Conservation (phyloP, 116 monocot genomes). For the Dioscorea cayenensis region DNA sequence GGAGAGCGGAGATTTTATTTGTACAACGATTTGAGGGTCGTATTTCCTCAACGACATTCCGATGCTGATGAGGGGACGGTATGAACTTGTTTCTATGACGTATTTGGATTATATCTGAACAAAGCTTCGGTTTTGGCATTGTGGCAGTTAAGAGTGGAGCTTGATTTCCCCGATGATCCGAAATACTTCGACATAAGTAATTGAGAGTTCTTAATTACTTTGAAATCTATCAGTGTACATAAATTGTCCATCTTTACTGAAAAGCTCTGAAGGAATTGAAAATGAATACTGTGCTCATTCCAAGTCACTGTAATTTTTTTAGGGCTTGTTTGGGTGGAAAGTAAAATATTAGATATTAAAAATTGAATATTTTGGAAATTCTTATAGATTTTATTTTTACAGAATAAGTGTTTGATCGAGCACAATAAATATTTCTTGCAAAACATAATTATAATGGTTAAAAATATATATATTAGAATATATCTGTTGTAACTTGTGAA, state of each 20-base stretch:
- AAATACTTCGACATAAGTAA: conserved; percentile 89
- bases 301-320: too few species aligned
- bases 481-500: too few species aligned
- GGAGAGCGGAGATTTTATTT: conserved; percentile 82
- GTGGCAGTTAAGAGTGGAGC: conserved; percentile 70
- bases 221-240: neutral
- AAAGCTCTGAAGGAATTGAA: too few species aligned
- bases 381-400: too few species aligned
- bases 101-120: neutral
- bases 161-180: conserved; percentile 84
- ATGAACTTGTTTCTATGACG: neutral
- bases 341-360: too few species aligned
- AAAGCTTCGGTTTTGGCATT: neutral
- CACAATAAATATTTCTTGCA: too few species aligned
- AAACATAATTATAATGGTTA: too few species aligned
- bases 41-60: conserved; percentile 90
- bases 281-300: too few species aligned
- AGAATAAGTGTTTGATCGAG: too few species aligned
- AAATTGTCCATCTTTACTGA: neutral
- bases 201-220: conserved; percentile 16
- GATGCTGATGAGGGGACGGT: conserved; percentile 98
- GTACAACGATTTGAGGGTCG: conserved; percentile 88
- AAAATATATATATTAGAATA: too few species aligned
- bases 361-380: too few species aligned
- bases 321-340: too few species aligned